These are phyloP conservation scores for Globisporangium iwayamae DNA, from an alignment of 352 stramenopile species.

Conservation along the genomic window DNA sequence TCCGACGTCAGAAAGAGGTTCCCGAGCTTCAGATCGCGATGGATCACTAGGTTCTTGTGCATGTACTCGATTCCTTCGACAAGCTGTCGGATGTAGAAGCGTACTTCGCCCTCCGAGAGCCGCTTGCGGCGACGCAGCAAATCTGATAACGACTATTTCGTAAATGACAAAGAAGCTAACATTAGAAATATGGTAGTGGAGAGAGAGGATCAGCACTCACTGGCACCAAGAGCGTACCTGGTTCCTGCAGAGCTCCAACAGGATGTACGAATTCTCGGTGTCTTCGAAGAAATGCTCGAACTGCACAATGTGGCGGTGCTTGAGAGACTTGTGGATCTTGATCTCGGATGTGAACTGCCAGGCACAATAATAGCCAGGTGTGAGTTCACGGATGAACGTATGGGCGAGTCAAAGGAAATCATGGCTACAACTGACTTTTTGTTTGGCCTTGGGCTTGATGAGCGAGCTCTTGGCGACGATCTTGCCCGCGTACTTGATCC, in stretches of 20 bases:
- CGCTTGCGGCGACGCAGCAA: constrained; percentile 93
- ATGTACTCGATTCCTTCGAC: constrained; percentile 95
- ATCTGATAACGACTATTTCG: constrained; percentile 91
- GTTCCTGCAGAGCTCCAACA: constrained; percentile 97
- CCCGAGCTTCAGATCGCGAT: constrained; percentile 97
- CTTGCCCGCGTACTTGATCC: constrained; percentile 95
- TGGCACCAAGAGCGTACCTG: constrained; percentile 32
- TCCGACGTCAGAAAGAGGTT: constrained; percentile 96
- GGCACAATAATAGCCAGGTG: background rate
- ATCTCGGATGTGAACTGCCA: constrained; percentile 93
- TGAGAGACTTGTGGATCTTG: constrained; percentile 97
- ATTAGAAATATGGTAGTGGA: background rate
- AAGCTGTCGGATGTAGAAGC: constrained; percentile 90
- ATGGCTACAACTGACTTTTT: constrained; percentile 82
- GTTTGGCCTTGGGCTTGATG: constrained; percentile 93
- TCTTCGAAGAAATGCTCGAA: constrained; percentile 99
- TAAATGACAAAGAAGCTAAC: constrained; percentile 1
- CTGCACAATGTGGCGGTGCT: constrained; percentile 94
- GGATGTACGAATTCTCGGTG: constrained; percentile 95
- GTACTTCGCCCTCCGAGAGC: constrained; percentile 93
- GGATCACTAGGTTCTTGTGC: constrained; percentile 93
- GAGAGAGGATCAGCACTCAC: background rate
- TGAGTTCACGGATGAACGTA: background rate
- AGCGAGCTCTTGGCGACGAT: constrained; percentile 97
- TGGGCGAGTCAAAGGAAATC: background rate